These are phyloP conservation scores for Viola pubescens DNA, from an alignment of 441 rosid species.

Conservation along the genomic window DNA sequence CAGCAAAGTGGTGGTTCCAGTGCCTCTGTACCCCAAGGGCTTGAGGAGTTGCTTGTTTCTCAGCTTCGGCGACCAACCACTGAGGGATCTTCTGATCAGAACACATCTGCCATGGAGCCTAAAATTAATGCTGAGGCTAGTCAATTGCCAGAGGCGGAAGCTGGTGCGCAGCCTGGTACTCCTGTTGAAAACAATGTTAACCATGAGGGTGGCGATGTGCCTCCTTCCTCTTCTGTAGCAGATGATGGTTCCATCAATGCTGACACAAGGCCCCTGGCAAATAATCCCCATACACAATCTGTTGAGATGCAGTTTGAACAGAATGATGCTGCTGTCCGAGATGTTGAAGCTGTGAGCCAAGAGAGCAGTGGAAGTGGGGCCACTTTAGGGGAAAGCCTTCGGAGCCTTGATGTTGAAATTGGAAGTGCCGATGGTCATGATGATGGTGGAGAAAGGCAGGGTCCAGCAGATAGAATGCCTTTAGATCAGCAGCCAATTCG, in stretches of 20 bases:
- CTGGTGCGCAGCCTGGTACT: conserved; percentile 37
- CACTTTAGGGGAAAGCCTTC: conserved; percentile 95
- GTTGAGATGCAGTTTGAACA: conserved; percentile 93
- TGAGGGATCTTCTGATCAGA: conserved; percentile 58
- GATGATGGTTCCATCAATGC: conserved; percentile 41
- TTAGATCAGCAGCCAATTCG: conserved; percentile 54
- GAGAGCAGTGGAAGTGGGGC: conserved; percentile 99
- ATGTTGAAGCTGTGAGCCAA: conserved; percentile 98
- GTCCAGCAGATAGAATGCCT: conserved; percentile 56
- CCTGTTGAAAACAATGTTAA: conserved; percentile 42
- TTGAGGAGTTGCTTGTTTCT: conserved; percentile 90
- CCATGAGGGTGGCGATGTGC: conserved; percentile 38
- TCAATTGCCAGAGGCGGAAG: conserved; percentile 43
- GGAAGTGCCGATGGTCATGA: conserved; percentile 99
- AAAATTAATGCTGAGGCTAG: conserved; percentile 41
- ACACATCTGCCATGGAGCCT: conserved; percentile 38
- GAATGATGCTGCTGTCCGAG: conserved; percentile 73
- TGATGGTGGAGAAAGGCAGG: conserved; percentile 93
- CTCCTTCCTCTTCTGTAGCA: conserved; percentile 38
- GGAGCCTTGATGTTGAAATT: conserved; percentile 98
- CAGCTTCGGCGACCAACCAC: conserved; percentile 70
- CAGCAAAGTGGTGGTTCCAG: conserved; percentile 74
- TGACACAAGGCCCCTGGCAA: conserved; percentile 39
- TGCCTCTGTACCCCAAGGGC: conserved; percentile 79
- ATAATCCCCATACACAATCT: conserved; percentile 50